These are phyloP conservation scores for Domatiomyces catenatus DNA, from an alignment of 2,329 filamentous ascomycete species.

Conservation along the genomic window DNA sequence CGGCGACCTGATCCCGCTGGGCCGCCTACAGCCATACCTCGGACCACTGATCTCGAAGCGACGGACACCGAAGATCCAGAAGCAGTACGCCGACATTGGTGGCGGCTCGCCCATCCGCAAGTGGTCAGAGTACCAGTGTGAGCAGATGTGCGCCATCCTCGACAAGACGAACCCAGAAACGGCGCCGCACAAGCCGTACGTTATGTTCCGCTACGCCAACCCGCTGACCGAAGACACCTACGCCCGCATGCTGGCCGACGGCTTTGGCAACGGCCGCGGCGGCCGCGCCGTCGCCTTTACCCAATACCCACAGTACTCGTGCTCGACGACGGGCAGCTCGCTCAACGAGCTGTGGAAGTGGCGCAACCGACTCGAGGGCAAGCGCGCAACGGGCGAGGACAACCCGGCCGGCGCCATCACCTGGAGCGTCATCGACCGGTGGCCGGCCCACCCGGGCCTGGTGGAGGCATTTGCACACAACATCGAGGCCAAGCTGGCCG, in stretches of 20 bases:
- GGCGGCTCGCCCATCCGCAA: constrained; percentile 96
- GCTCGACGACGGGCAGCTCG: constrained; percentile 90
- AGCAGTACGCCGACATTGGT: constrained; percentile 89
- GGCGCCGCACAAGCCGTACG: constrained; percentile 91
- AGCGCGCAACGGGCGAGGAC: constrained; percentile 37
- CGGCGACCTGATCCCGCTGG: constrained; percentile 87
- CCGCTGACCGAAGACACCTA: constrained; percentile 95
- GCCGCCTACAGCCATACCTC: constrained; percentile 76
- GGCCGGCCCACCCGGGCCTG: constrained; percentile 81
- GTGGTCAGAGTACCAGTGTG: constrained; percentile 90
- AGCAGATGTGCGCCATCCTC: constrained; percentile 93
- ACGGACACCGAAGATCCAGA: constrained; percentile 87
- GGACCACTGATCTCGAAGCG: constrained; percentile 74
- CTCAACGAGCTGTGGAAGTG: constrained; percentile 98
- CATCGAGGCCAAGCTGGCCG: constrained; percentile 68
- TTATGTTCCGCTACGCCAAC: constrained; percentile 88
- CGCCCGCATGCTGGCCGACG: constrained; percentile 62
- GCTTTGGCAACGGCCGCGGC: constrained; percentile 78
- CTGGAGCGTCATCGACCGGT: constrained; percentile 97
- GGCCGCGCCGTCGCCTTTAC: constrained; percentile 92
- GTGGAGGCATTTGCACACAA: constrained; percentile 87
- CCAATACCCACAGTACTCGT: constrained; percentile 96
- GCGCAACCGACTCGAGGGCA: constrained; percentile 70
- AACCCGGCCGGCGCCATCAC: constrained; percentile 56
- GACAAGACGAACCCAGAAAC: constrained; percentile 84